phyloP scores from a whole-genome alignment of 495 filamentous ascomycete genomes.

The Aspergillus mulundensis region DNA sequence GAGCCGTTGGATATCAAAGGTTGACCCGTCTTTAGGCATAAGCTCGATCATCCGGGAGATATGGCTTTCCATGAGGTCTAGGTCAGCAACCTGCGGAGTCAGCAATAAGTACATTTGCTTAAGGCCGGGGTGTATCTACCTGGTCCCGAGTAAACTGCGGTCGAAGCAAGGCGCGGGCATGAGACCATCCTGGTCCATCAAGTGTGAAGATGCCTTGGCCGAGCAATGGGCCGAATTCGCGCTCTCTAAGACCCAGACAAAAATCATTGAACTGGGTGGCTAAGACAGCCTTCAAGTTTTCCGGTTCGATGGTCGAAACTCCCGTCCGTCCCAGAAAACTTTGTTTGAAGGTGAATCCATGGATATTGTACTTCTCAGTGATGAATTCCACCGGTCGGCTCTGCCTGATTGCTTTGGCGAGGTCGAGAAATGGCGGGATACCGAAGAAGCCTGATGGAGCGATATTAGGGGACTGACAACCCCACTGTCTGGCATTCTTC shows the following conservation, averaged over 20 bases:
- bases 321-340: conserved; percentile 21
- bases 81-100: conserved; percentile 33
- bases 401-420: conserved; percentile 28
- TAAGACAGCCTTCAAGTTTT: conserved; percentile 83
- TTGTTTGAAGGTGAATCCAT: conserved; percentile 37
- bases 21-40: conserved; percentile 40
- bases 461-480: conserved; percentile 29
- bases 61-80: conserved; percentile 53
- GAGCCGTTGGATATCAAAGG: conserved; percentile 58
- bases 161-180: conserved; percentile 50
- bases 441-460: conserved; percentile 28
- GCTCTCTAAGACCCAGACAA: conserved; percentile 41
- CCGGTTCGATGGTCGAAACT: conserved; percentile 64
- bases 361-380: conserved; percentile 21
- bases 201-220: conserved; percentile 65
- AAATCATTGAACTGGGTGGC: conserved; percentile 77
- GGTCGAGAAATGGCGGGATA: conserved; percentile 25
- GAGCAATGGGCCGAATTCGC: conserved; percentile 47
- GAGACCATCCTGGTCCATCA: conserved; percentile 64
- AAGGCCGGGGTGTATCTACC: conserved; percentile 17
- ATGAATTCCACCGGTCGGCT: conserved; percentile 37
- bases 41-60: conserved; percentile 49
- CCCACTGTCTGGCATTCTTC: conserved; percentile 30
- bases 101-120: not conserved
- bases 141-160: conserved; percentile 52